Evolutionary conservation across 1,284 basidiomycete species (phyloP).

Genomic region (Tremellales sp.): DNA sequence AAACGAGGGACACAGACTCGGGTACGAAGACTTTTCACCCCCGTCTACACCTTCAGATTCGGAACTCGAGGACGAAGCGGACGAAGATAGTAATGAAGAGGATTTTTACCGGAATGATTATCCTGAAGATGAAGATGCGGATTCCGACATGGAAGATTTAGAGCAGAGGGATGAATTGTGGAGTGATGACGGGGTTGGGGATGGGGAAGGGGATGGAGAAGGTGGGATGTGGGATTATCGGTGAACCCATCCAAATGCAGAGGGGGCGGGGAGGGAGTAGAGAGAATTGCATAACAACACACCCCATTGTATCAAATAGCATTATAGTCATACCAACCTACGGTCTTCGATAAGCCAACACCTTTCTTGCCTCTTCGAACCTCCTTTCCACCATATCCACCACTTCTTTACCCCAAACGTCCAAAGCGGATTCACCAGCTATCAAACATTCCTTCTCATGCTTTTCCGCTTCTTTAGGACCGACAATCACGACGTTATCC

Average conservation of each 20-base stretch:
- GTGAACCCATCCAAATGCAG: too few species aligned
- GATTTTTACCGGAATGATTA: slow-evolving; percentile 51
- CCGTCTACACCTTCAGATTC: slow-evolving; percentile 34
- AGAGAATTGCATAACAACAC: background rate
- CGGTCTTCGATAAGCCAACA: slow-evolving; percentile 30
- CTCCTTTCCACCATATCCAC: slow-evolving; percentile 53
- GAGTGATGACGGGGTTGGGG: slow-evolving; percentile 21
- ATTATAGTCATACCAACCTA: slow-evolving; percentile 11
- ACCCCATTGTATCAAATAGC: too few species aligned
- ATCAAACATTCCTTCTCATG: slow-evolving; percentile 59
- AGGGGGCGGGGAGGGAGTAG: background rate
- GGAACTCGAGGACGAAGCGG: slow-evolving; percentile 49
- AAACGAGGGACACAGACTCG: slow-evolving; percentile 27
- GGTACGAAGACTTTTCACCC: slow-evolving; percentile 38
- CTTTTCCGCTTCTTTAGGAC: slow-evolving; percentile 64
- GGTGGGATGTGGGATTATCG: slow-evolving; percentile 32
- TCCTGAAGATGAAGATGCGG: slow-evolving; percentile 49
- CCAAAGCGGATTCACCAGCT: slow-evolving; percentile 50
- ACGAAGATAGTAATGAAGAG: slow-evolving; percentile 50
- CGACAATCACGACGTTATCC: slow-evolving; percentile 79
- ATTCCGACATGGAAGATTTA: slow-evolving; percentile 45
- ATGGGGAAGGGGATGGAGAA: slow-evolving; percentile 15
- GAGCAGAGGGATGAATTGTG: slow-evolving; percentile 28
- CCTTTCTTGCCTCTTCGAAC: slow-evolving; percentile 55
- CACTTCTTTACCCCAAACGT: slow-evolving; percentile 64